phyloP scores from a whole-genome alignment of 1,139 yeast genomes.

The Saccharomyces pastorianus region DNA sequence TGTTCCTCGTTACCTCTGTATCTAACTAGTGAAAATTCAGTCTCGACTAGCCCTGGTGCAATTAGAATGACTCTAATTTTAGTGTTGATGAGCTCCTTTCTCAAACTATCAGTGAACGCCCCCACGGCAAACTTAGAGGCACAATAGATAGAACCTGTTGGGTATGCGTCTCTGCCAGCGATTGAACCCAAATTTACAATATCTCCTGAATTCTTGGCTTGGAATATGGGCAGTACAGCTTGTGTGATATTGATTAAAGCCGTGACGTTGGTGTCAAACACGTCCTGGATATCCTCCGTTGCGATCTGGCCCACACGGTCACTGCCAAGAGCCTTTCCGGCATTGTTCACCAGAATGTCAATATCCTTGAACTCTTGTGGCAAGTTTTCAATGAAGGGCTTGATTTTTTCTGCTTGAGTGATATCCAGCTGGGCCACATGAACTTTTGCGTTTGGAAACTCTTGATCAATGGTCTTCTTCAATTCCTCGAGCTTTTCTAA shows the following conservation, averaged over 20 bases:
- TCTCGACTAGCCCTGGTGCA: constrained; percentile 84
- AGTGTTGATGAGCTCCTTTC: constrained; percentile 71
- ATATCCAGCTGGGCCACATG: constrained; percentile 55
- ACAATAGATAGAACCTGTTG: constrained; percentile 81
- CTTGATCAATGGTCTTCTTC: constrained; percentile 37
- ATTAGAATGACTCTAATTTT: constrained; percentile 72
- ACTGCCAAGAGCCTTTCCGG: constrained; percentile 71
- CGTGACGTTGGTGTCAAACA: constrained; percentile 66
- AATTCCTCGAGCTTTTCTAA: constrained; percentile 44
- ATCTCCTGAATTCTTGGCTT: constrained; percentile 53
- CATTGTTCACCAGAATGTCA: constrained; percentile 69
- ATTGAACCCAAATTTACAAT: constrained; percentile 78
- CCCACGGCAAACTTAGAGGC: constrained; percentile 80
- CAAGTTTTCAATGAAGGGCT: constrained; percentile 42
- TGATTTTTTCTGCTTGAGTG: constrained; percentile 42
- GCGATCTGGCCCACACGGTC: constrained; percentile 54
- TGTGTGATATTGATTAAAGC: constrained; percentile 69
- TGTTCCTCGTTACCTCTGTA: constrained; percentile 60
- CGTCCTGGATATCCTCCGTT: constrained; percentile 48
- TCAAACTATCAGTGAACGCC: constrained; percentile 65
- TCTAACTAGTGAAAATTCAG: constrained; percentile 74
- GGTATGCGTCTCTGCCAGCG: constrained; percentile 83
- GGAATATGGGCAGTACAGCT: constrained; percentile 53
- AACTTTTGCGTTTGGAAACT: constrained; percentile 45
- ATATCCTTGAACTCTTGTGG: constrained; percentile 51